phyloP scores from a whole-genome alignment of 108 stramenopile genomes.

The Fistulifera pelliculosa region DNA sequence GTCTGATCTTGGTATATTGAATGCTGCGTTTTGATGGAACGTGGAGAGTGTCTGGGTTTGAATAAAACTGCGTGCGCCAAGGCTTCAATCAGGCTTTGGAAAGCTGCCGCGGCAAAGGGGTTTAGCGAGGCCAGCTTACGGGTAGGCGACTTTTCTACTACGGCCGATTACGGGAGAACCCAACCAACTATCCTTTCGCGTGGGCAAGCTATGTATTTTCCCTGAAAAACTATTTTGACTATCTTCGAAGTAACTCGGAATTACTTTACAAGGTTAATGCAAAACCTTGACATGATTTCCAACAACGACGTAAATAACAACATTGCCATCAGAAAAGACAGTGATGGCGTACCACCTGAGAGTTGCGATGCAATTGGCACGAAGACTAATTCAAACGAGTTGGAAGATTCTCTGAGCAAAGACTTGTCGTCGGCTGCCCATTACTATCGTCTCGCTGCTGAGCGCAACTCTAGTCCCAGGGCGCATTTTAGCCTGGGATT shows the following conservation, averaged over 20 bases:
- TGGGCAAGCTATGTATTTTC: conserved; percentile 73
- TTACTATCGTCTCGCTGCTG: conserved; percentile 79
- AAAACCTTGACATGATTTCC: no score
- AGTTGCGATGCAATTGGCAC: no score
- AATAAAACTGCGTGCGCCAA: conserved; percentile 45
- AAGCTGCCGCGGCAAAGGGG: conserved; percentile 82
- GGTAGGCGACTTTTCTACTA: conserved; percentile 96
- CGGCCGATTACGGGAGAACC: conserved; percentile 43
- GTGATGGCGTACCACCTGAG: no score
- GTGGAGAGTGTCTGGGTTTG: conserved; percentile 55
- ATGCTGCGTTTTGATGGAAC: conserved; percentile 94
- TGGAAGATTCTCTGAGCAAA: conserved; percentile 12
- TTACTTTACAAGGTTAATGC: not conserved
- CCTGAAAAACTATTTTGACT: conserved; percentile 39
- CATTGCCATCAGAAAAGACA: no score
- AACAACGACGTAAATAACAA: no score
- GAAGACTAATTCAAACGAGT: not conserved
- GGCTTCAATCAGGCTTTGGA: conserved; percentile 76
- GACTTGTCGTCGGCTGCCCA: conserved; percentile 80
- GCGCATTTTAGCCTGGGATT: conserved; percentile 86
- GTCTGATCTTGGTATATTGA: conserved; percentile 81
- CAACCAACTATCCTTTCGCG: conserved; percentile 35
- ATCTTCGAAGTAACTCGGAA: not conserved
- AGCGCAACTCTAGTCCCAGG: conserved; percentile 50
- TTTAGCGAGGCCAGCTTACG: conserved; percentile 81